Conservation (phyloP, 1,284 basidiomycete species). For the Trichosporon faecale region DNA sequence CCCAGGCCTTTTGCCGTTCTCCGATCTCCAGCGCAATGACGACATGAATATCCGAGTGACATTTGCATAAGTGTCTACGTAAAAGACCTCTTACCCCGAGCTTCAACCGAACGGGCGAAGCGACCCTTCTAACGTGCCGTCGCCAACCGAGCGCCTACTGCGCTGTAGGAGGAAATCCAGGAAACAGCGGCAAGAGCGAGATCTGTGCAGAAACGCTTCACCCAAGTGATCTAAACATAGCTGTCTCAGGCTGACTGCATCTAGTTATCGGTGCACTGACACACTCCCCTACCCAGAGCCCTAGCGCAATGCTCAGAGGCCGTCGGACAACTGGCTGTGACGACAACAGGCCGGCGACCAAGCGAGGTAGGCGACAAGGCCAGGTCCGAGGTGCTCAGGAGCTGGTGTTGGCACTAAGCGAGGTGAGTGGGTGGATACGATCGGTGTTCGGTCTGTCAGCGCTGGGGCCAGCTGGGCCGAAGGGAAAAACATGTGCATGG, state of each 20-base stretch:
- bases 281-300: too few species aligned
- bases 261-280: too few species aligned
- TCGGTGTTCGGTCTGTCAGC: neutral
- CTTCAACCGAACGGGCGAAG: neutral
- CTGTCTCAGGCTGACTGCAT: too few species aligned
- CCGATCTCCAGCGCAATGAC: neutral
- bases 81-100: neutral
- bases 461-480: neutral
- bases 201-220: neutral
- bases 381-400: neutral
- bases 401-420: neutral
- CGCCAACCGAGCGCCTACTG: too few species aligned
- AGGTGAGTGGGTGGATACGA: neutral
- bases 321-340: neutral
- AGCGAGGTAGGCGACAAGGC: neutral
- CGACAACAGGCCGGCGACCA: neutral
- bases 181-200: too few species aligned
- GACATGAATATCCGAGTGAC: neutral
- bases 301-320: too few species aligned
- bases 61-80: neutral
- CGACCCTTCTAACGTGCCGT: too few species aligned
- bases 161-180: too few species aligned
- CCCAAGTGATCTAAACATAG: neutral
- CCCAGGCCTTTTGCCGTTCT: too few species aligned
- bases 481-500: neutral